Evolutionary conservation across 306 rosid genomes (phyloP).

Genomic region (Ormosia emarginata): DNA sequence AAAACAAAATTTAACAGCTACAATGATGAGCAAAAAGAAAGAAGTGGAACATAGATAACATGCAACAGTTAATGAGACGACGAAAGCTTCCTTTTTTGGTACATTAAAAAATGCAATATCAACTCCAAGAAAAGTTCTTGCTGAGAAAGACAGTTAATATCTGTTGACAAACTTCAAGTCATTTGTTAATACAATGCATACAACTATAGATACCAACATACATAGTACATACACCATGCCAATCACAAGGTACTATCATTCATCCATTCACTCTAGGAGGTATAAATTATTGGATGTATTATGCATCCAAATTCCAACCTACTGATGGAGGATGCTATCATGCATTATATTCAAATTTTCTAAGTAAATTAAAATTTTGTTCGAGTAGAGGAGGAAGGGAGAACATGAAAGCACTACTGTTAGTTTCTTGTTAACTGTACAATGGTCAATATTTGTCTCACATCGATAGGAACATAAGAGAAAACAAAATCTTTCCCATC

Average conservation of each 20-base stretch:
- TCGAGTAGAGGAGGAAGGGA: background rate
- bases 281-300: background rate
- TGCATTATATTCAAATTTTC: background rate
- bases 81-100: background rate
- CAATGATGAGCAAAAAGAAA: slow-evolving; percentile 7
- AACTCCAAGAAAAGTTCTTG: background rate
- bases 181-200: slow-evolving; percentile 3
- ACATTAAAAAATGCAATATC: background rate
- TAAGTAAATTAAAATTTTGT: background rate
- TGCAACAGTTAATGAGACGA: background rate
- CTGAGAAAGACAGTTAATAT: background rate
- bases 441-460: slow-evolving; percentile 1
- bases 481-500: background rate
- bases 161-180: background rate
- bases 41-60: background rate
- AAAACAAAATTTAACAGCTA: background rate
- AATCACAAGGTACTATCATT: background rate
- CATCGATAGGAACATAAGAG: background rate
- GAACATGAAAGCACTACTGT: background rate
- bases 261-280: slow-evolving; percentile 9
- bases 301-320: slow-evolving; percentile 7
- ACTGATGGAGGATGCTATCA: background rate
- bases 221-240: background rate
- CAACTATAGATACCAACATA: background rate
- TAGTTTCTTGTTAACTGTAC: background rate